Evolutionary conservation across 805 yeast species (phyloP), one percentile per base, ranked within the genome.

Genomic region (Pichia gijzeniarum): DNA sequence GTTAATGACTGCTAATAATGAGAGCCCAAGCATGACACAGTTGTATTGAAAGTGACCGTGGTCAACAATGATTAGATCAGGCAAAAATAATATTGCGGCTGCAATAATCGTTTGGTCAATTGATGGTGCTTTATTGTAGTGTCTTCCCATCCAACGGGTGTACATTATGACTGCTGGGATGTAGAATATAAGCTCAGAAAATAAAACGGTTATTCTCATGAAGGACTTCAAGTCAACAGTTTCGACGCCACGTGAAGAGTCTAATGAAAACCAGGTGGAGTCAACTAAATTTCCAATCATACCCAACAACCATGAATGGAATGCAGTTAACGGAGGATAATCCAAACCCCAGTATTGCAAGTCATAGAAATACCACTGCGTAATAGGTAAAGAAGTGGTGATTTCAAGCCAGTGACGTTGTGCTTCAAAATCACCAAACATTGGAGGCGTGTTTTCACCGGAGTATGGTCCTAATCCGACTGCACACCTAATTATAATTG

Each of bases 11-110:
- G 95, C 73, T 44, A 79, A 67, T 22, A 88, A 69, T 5, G 91
- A 73, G 16, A 91, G 69, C 0, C 99, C 99, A 31, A 93, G 74
- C 98, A 93, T 91, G 21, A 93, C 95, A 0, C 89, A 77, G 57
- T 93, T 95, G 65, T 80, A 91, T 66, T 95, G 99, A 67, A 93
- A 93, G 65, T 93, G 99, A 6, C 99, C 99, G 64, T 93, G 97
- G 61, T 93, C 99, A 39, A 93, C 80, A 47, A 93, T 71, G 37
- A 85, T 73, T 48, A 91, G 69, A 2, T 85, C 73, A 0, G 99
- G 97, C 62, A 87, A 95, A 60, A 82, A 79, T 30, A 93, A 61
- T n/a, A 93, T 79, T 16, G 89, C 79, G 2, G 88, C 82, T 0
- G 88, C 78, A 14, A 85, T 80, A 22, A 84, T 74, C 13, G 85